Percentiles rank a stretch among this genome's conserved stretches.
Evolutionary conservation across 2,329 filamentous ascomycete species (phyloP).

Genomic region (Tolypocladium endophyticum): DNA sequence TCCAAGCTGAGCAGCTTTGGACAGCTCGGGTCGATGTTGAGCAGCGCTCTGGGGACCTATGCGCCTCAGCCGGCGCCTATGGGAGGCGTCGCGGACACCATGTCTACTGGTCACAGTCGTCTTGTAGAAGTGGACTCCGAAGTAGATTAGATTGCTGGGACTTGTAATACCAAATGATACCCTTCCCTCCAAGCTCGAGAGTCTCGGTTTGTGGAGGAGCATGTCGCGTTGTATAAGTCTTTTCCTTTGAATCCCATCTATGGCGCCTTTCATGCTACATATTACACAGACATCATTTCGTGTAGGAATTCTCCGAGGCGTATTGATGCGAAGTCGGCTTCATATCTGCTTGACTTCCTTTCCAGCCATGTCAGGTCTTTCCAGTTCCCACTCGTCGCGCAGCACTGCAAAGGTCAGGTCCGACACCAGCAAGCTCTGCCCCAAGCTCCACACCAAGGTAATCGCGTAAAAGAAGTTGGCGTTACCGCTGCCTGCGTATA

Average conservation of each 20-base stretch:
- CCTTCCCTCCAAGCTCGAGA: background rate
- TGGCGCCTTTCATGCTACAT: background rate
- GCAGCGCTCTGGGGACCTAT: conserved; percentile 19
- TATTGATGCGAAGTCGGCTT: background rate
- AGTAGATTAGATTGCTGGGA: conserved; percentile 15
- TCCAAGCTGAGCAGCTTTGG: conserved; percentile 32
- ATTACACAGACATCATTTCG: background rate
- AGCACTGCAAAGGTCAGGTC: conserved; percentile 83
- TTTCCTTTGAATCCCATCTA: background rate
- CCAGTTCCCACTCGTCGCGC: conserved; percentile 87
- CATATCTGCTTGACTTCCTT: conserved; percentile 82
- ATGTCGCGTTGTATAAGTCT: background rate
- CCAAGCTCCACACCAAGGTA: conserved; percentile 94
- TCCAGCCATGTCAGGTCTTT: conserved; percentile 80
- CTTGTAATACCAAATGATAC: conserved; percentile 9
- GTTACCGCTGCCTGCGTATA: conserved; percentile 94
- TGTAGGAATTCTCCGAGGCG: background rate
- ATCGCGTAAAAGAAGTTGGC: conserved; percentile 99
- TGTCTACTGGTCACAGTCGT: conserved; percentile 10
- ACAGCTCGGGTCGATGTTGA: conserved; percentile 34
- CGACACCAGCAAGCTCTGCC: conserved; percentile 74
- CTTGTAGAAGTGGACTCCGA: conserved; percentile 25
- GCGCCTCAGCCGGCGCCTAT: conserved; percentile 7
- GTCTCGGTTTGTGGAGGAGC: background rate
- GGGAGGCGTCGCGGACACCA: conserved; percentile 1